phyloP scores from a whole-genome alignment of 192 early-diverging fungal species.

The Linnemannia elongata region DNA sequence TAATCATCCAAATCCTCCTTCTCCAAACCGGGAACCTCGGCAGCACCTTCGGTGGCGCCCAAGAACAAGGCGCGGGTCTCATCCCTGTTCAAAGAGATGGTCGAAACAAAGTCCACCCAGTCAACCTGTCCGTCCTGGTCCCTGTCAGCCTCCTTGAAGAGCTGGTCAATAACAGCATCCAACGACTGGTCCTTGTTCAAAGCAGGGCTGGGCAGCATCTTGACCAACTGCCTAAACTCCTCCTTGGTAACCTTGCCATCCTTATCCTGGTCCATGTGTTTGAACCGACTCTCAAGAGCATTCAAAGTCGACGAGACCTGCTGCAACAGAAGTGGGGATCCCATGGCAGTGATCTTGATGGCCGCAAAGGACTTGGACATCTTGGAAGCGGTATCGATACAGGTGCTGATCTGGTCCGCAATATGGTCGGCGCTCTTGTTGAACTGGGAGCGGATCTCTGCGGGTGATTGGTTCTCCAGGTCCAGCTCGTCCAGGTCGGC shows the following conservation, averaged over 20 bases:
- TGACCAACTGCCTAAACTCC: constrained; percentile 51
- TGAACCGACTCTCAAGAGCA: constrained; percentile 63
- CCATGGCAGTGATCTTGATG: constrained; percentile 89
- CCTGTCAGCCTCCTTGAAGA: constrained; percentile 63
- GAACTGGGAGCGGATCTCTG: constrained; percentile 59
- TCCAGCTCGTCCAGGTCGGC: constrained; percentile 77
- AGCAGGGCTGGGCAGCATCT: constrained; percentile 39
- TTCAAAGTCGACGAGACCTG: constrained; percentile 73
- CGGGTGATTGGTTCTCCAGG: constrained; percentile 44
- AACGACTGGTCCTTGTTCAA: constrained; percentile 24
- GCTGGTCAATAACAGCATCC: constrained; percentile 38
- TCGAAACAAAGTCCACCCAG: constrained; percentile 74
- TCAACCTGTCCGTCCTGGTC: constrained; percentile 73
- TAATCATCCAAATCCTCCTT: constrained; percentile 79
- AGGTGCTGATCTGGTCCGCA: constrained; percentile 75
- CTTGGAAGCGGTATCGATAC: constrained; percentile 77
- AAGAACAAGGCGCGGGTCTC: constrained; percentile 64
- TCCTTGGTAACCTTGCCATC: constrained; percentile 56
- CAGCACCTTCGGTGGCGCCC: background rate
- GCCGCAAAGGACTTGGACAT: constrained; percentile 85
- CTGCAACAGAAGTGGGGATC: constrained; percentile 80
- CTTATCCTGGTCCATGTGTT: constrained; percentile 43
- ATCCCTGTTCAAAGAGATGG: constrained; percentile 75
- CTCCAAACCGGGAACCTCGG: constrained; percentile 39
- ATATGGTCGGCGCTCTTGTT: constrained; percentile 79